Evolutionary conservation across 2,329 filamentous ascomycete species (phyloP).

Genomic region (Fusarium drepaniforme): DNA sequence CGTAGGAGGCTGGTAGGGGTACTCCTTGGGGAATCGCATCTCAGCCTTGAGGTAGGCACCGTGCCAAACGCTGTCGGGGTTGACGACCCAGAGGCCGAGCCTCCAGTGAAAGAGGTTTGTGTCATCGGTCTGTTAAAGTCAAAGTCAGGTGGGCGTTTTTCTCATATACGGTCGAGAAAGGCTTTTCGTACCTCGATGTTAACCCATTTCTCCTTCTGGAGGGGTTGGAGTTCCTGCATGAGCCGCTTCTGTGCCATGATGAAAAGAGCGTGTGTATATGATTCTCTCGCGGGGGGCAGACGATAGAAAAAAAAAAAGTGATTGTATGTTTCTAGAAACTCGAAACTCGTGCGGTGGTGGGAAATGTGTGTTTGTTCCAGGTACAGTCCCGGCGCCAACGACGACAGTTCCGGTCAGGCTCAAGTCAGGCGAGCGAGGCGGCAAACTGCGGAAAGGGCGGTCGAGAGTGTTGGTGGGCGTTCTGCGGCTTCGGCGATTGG

Average conservation of each 20-base stretch:
- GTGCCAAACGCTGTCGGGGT: constrained; percentile 91
- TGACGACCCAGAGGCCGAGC: constrained; percentile 90
- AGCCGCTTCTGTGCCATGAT: constrained; percentile 77
- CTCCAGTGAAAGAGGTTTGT: constrained; percentile 91
- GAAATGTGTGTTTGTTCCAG: constrained; percentile 12
- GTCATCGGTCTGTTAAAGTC: constrained; percentile 71
- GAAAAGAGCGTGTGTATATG: not conserved
- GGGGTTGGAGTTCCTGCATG: constrained; percentile 86
- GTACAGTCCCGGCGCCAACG: constrained; percentile 9
- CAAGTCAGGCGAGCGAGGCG: constrained; percentile 37
- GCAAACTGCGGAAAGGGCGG: constrained; percentile 44
- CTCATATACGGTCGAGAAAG: not conserved
- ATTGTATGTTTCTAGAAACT: not conserved
- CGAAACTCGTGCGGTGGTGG: not conserved
- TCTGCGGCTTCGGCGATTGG: constrained; percentile 33
- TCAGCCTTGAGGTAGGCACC: constrained; percentile 92
- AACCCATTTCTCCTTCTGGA: constrained; percentile 93
- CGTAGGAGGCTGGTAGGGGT: constrained; percentile 88
- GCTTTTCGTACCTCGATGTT: constrained; percentile 79
- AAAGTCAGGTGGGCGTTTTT: constrained; percentile 14
- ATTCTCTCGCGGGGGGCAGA: not conserved
- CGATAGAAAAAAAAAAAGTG: not conserved
- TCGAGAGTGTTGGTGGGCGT: constrained; percentile 34
- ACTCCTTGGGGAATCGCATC: constrained; percentile 89
- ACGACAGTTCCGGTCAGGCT: constrained; percentile 29